A percentile compares a stretch with the other conserved stretches of the same genome.
These are phyloP conservation scores for Aquilaria malaccensis DNA, from an alignment of 345 rosid genomes.

Conservation along the genomic window DNA sequence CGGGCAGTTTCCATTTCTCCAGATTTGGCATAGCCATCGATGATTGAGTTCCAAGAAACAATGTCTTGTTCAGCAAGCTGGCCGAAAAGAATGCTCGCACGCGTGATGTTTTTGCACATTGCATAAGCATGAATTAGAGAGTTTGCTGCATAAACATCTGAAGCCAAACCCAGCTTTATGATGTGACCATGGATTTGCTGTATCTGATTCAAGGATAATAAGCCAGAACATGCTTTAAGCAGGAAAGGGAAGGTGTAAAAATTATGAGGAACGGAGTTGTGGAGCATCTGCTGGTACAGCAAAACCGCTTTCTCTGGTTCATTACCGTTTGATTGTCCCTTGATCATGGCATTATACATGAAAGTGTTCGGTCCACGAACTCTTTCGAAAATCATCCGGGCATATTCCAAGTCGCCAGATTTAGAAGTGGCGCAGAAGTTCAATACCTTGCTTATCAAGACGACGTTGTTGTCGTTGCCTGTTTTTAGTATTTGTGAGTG, in stretches of 20 bases:
- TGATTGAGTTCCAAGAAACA: conserved; percentile 74
- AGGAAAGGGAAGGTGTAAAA: conserved; percentile 59
- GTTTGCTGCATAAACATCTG: conserved; percentile 39
- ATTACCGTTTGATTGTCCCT: conserved; percentile 34
- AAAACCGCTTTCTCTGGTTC: conserved; percentile 42
- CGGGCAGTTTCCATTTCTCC: conserved; percentile 35
- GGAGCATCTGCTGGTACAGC: conserved; percentile 47
- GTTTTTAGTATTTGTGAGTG: conserved; percentile 55
- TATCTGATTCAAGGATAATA: conserved; percentile 36
- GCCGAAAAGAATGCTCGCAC: conserved; percentile 41
- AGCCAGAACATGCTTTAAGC: conserved; percentile 59
- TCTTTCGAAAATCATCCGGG: conserved; percentile 39
- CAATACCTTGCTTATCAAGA: conserved; percentile 36
- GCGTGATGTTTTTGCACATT: conserved; percentile 22
- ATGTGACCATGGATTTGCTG: conserved; percentile 52
- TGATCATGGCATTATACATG: conserved; percentile 67
- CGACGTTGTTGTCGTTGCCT: conserved; percentile 30
- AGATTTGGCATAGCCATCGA: conserved; percentile 43
- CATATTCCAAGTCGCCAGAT: conserved; percentile 34
- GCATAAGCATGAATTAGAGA: conserved; percentile 56
- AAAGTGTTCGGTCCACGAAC: conserved; percentile 35
- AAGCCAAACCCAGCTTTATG: conserved; percentile 41
- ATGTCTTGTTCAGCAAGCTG: conserved; percentile 29
- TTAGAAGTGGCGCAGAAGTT: conserved; percentile 29
- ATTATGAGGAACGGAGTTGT: conserved; percentile 37